Evolutionary conservation across 441 rosid species (phyloP), one percentile per base, ranked within the genome.

Genomic region (Populus tomentosa): DNA sequence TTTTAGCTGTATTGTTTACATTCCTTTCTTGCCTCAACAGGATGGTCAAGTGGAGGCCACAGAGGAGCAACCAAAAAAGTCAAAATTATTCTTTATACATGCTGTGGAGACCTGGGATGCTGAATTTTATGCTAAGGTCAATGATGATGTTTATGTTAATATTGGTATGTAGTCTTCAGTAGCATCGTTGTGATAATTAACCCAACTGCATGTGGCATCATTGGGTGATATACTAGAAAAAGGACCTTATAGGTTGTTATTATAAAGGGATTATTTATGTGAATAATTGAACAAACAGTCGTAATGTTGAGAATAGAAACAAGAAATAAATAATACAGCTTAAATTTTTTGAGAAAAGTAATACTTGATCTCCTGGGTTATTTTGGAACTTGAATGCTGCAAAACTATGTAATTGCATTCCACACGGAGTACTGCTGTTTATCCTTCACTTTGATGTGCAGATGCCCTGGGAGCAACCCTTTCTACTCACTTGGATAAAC

Each of bases 101-200:
- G 97, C 94, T 16, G 84, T 88, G 46, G 89, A 92, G 75, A 90
- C 78, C 80, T 93, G 97, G 97, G 94, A 95, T 70, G 93, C 98
- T 63, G 95, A 93, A 78, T 95, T 90, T 85, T 95, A 90, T 81
- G 88, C 90, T 71, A 93, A 95, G 89, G 93, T 91, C 86, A 93
- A 89, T 83, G 99, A 95, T 77, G 94, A 92, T 78, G 91, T 95
- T 85, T 92, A 85, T 85, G 85, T 93, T 73, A 89, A 95, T 85
- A 88, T 91, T 7, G 95, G 99, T 93, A 88, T 80, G 97, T 83
- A 35, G 66, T 69, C 73, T 67, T 36, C 63, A 20, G 23, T 76
- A 66, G 50, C 75, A 61, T 20, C 64, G 4, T 66, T 20, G 30
- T 28, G 30, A 28, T 28, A 28, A 28, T 28, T 28, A 28, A 28